Evolutionary conservation across 768 basidiomycete species (phyloP).

Genomic region (Leucocoprinus leucothites): DNA sequence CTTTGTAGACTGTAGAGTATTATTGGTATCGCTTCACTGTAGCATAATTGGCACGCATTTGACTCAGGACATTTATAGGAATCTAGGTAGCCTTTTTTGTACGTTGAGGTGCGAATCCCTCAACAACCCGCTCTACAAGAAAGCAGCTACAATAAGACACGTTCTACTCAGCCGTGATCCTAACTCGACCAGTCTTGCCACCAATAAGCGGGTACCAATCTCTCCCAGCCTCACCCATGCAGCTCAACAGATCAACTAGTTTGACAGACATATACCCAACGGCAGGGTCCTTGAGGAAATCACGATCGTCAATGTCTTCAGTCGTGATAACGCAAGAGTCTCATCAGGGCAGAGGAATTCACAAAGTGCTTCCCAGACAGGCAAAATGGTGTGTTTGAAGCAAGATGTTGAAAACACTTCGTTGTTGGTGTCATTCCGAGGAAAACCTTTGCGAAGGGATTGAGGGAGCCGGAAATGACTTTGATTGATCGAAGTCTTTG

Average conservation of each 20-base stretch:
- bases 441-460: constrained; percentile 76
- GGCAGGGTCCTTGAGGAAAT: constrained; percentile 78
- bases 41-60: no score
- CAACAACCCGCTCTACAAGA: no score
- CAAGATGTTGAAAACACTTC: constrained; percentile 60
- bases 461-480: constrained; percentile 72
- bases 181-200: constrained; percentile 72
- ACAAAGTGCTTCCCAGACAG: constrained; percentile 84
- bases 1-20: no score
- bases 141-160: no score
- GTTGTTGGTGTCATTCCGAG: constrained; percentile 40
- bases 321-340: constrained; percentile 63
- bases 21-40: no score
- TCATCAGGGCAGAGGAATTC: constrained; percentile 91
- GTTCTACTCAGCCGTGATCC: constrained; percentile 91
- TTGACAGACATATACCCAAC: constrained; percentile 77
- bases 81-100: no score
- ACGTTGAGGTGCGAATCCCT: no score
- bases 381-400: constrained; percentile 82
- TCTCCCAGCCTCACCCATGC: constrained; percentile 59
- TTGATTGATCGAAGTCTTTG: constrained; percentile 82
- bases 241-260: constrained; percentile 71
- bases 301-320: constrained; percentile 85
- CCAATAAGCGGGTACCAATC: constrained; percentile 93
- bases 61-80: no score